Percentiles rank a stretch among this genome's conserved stretches.
Evolutionary conservation across 208 protist genomes (phyloP).

Genomic region (Trypanosoma mega): DNA sequence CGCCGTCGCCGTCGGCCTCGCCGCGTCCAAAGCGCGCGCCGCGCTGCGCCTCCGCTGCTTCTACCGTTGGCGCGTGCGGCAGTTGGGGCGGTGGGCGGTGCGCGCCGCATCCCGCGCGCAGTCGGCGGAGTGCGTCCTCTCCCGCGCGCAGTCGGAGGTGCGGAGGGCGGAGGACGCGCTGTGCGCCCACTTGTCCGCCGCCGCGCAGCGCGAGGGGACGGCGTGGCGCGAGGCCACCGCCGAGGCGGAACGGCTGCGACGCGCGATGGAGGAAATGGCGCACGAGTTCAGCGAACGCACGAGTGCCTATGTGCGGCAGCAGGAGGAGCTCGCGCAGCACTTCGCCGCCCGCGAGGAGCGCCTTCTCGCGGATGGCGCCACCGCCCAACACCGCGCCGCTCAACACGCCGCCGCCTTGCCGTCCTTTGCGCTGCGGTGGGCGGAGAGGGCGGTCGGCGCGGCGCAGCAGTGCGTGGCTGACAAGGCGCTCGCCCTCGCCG

Average conservation of each 20-base stretch:
- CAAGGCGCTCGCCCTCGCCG: slow-evolving; percentile 6
- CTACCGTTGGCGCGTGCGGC: background rate
- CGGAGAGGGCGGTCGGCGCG: background rate
- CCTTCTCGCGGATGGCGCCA: slow-evolving; percentile 20
- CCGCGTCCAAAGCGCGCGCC: background rate
- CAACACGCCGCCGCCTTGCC: background rate
- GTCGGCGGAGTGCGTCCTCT: background rate
- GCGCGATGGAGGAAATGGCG: slow-evolving; percentile 47
- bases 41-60: background rate
- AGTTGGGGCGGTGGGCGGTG: background rate
- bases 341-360: slow-evolving; percentile 33
- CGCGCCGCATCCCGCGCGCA: background rate
- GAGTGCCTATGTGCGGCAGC: slow-evolving; percentile 51
- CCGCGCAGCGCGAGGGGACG: background rate
- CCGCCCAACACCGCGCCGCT: background rate
- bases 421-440: background rate
- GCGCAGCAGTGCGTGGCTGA: background rate
- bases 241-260: slow-evolving; percentile 10
- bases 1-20: no score
- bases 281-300: slow-evolving; percentile 64
- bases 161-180: background rate
- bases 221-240: background rate
- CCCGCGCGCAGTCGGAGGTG: background rate
- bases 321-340: slow-evolving; percentile 42
- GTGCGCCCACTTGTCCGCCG: background rate